Evolutionary conservation across 2,329 filamentous ascomycete genomes (phyloP), one percentile per base, ranked within the genome.

Genomic region (Penicillium concentricum): DNA sequence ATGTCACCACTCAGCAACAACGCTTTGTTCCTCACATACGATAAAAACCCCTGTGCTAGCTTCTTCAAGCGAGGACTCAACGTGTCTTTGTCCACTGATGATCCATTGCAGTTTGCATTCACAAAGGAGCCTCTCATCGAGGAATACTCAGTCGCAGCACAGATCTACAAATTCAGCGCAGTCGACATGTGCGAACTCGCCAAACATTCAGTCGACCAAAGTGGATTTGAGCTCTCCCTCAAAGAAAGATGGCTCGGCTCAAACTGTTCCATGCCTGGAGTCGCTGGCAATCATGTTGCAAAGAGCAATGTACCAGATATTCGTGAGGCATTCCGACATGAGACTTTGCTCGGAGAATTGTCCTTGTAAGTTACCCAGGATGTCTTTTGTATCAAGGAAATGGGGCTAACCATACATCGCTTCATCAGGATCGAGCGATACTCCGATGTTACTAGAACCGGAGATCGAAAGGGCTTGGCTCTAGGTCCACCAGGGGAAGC

Each of bases 1-100:
- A 99, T 99, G 94, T 97, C 93, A n/a, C 94, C 94, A 2, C 82
- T 99, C 44, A 96, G 92, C 74, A 99, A 99, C 79, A 99, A 99
- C 67, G 94, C 94, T 0, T 78, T 99, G 32, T 99, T 99, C 78
- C 79, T 99, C 51, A 92, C 93, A 1, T 97, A 99, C 70, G 94
- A 99, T 74, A 87, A 95, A 57, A 99, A 99, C 67, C 94, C 94
- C 0, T 99, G 96, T 76, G 83, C 96, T 66, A 90, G 90, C 68
- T 99, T 99, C 76, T 99, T 99, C 80, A 89, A 90, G 70, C 87
- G 94, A 54, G 94, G 94, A 0, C 78, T 99, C 50, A 99, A 99
- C 70, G 92, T 99, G 7, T 97, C 93, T 1, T 79, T 99, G 5
- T 97, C 93, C 2, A 97, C 94, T 0, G 94, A 99, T 69, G 94